phyloP scores from a whole-genome alignment of 257 asterid species.

The Nicotiana knightiana region DNA sequence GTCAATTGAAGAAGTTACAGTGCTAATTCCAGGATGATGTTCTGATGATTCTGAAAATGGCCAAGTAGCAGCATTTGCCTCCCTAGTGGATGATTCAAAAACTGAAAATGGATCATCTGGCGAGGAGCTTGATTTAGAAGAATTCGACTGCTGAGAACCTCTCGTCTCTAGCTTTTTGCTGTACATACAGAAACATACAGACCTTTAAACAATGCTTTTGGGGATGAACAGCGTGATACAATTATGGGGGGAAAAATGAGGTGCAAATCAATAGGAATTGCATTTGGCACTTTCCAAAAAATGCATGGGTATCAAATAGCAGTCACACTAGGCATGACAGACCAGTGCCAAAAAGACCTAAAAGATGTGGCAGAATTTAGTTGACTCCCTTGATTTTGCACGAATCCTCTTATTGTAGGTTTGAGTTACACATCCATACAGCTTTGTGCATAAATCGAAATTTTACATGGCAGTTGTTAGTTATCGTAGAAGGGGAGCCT shows the following conservation, averaged over 20 bases:
- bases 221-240: neutral
- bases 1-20: slow-evolving; percentile 38
- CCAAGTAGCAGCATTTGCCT: slow-evolving; percentile 36
- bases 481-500: neutral
- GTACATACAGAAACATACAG: slow-evolving; percentile 10
- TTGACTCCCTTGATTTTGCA: neutral
- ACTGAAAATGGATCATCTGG: slow-evolving; percentile 55
- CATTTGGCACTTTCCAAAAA: neutral
- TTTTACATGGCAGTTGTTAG: neutral
- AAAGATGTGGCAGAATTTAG: neutral
- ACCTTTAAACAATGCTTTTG: neutral
- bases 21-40: slow-evolving; percentile 23
- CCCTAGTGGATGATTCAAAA: slow-evolving; percentile 43
- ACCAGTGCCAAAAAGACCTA: slow-evolving; percentile 10
- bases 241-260: neutral
- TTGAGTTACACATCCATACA: neutral
- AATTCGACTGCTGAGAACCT: slow-evolving; percentile 29
- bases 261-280: neutral
- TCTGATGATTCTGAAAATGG: slow-evolving; percentile 34
- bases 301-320: neutral
- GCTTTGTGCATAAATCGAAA: neutral
- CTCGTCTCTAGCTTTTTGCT: slow-evolving; percentile 27
- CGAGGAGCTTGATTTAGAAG: slow-evolving; percentile 36
- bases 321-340: neutral
- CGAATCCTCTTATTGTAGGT: neutral